Percentiles rank a stretch among this genome's conserved stretches.
Evolutionary conservation across 257 asterid genomes (phyloP).

Genomic region (Datura wrightii): DNA sequence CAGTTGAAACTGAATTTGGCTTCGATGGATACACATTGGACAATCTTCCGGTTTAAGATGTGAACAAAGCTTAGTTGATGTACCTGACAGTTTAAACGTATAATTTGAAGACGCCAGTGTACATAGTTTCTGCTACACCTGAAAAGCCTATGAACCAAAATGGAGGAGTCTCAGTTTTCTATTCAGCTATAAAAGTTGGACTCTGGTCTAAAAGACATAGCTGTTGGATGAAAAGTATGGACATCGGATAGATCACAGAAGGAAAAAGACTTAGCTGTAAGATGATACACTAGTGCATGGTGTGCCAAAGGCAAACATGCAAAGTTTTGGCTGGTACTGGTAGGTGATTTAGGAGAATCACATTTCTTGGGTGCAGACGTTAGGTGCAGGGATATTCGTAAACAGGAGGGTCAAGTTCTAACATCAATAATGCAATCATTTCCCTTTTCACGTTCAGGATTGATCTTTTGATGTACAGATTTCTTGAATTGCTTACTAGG

Average conservation of each 20-base stretch:
- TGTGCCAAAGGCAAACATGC: conserved; percentile 57
- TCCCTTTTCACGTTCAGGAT: conserved; percentile 31
- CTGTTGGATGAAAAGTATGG: neutral
- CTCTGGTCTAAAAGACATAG: neutral
- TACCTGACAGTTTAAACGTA: neutral
- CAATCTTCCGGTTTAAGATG: conserved; percentile 65
- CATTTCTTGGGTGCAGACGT: conserved; percentile 34
- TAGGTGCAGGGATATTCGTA: conserved; percentile 35
- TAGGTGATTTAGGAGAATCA: conserved; percentile 47
- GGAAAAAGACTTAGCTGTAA: conserved; percentile 31
- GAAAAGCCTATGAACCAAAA: conserved; percentile 32
- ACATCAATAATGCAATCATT: conserved; percentile 39
- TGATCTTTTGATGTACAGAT: conserved; percentile 37
- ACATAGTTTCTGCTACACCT: conserved; percentile 48
- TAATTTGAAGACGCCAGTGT: conserved; percentile 43
- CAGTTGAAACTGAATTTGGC: conserved; percentile 70
- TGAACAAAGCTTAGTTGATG: neutral
- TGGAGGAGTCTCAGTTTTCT: neutral
- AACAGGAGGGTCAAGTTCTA: conserved; percentile 33
- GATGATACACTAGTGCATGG: conserved; percentile 44
- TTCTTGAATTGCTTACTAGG: conserved; percentile 25
- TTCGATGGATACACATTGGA: conserved; percentile 69
- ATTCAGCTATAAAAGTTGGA: neutral
- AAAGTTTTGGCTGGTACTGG: conserved; percentile 53
- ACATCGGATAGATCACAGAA: neutral